These are phyloP conservation scores for Populus alba DNA, from an alignment of 345 rosid genomes.

Conservation along the genomic window DNA sequence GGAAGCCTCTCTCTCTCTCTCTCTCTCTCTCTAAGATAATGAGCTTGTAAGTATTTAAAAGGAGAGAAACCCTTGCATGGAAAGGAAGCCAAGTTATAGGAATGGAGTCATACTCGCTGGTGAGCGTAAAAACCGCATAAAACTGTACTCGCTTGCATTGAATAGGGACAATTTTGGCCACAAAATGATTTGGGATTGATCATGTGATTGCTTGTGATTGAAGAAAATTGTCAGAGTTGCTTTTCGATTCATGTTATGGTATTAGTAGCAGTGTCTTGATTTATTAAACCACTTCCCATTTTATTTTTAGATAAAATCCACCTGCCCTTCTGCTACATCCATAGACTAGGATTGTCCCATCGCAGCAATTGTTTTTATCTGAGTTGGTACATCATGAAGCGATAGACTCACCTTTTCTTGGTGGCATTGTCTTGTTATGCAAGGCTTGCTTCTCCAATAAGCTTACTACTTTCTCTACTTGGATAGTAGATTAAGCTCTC, in stretches of 20 bases:
- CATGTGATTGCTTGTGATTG: not conserved
- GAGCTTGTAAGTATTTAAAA: not conserved
- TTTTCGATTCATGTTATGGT: not conserved
- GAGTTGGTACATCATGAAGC: too few relatives aligned
- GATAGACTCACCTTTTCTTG: too few relatives aligned
- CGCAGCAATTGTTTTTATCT: not conserved
- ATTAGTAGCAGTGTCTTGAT: not conserved
- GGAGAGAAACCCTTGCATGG: slow-evolving; percentile 7
- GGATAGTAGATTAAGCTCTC: not conserved
- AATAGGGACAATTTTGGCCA: not conserved
- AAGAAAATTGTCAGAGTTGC: slow-evolving; percentile 1
- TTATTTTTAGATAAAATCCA: not conserved
- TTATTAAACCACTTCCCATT: not conserved
- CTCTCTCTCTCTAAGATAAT: not conserved
- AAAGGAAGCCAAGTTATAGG: not conserved
- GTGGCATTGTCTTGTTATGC: not conserved
- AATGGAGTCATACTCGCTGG: not conserved
- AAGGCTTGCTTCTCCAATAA: not conserved
- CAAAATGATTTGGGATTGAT: not conserved
- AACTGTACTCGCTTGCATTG: not conserved
- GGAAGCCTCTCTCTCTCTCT: too few relatives aligned
- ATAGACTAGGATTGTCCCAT: not conserved
- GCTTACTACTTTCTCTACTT: not conserved
- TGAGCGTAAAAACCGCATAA: not conserved
- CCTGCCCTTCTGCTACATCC: not conserved